Base-by-base conservation (phyloP, 176 grass and related monocot species). In the Oryza coarctata region DNA sequence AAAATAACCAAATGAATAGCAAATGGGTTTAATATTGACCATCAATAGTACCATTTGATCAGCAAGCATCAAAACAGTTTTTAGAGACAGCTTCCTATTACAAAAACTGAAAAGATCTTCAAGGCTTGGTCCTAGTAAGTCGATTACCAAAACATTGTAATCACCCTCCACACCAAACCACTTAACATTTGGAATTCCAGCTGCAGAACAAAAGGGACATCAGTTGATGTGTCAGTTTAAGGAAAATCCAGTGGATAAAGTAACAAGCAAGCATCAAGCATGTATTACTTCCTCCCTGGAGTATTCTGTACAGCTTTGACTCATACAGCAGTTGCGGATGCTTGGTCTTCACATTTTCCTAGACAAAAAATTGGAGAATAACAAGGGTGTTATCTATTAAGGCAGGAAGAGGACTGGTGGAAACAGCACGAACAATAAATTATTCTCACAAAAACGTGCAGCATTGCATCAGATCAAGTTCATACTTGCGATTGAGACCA, bases 131-230 rank as follows among this genome's bases (percentile, higher is more conserved):
- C 94, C 94, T 44, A 97, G 41, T 44, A 93, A 76, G 84, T 91
- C 91, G 91, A 93, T 93, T 35, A 97, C 91, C 13, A 97, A 82
- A 47, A 97, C 94, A 81, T 93, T 97, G 73, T 97, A 97, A 47
- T 97, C 94, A 65, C 94, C 94, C 77, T 97, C 94, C 35, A 89
- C 94, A 65, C 91, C 94, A 83, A 97, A 97, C 91, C 91, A 97
- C 78, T 80, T 97, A 60, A 97, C 84, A 83, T 92, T 87, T 85
- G 84, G 88, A 76, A 91, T 91, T 61, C 94, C 91, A 91, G 88
- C 94, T 93, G 88, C 63, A 74, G 68, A 78, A 58, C 1, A 69
- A 80, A 29, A 6, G 33, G 32, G 78, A 76, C 40, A 26, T 62
- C 70, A 80, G 39, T 47, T 78, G 22, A 49, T 20, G 15, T 15